phyloP scores from a whole-genome alignment of 345 rosid species.

The Trapa incisa region DNA sequence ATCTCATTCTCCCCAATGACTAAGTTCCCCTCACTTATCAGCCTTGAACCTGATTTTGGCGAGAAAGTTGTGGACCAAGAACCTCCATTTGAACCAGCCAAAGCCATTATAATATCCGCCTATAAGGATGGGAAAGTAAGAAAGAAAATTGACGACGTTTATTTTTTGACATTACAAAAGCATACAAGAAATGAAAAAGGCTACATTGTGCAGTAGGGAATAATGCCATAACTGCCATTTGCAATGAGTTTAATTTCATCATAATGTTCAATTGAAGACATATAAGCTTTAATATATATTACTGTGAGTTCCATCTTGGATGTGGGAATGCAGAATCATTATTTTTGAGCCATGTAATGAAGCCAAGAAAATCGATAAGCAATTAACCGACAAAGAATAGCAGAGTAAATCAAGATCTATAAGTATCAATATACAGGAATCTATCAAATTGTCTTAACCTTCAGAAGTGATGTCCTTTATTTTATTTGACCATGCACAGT shows the following conservation, averaged over 20 bases:
- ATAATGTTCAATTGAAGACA: not conserved
- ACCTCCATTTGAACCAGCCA: conserved; percentile 92
- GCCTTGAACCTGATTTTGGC: conserved; percentile 31
- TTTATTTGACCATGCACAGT: not conserved
- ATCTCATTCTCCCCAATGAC: conserved; percentile 25
- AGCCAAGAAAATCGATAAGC: not conserved
- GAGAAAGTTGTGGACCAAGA: conserved; percentile 89
- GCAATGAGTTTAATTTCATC: not conserved
- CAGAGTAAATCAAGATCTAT: not conserved
- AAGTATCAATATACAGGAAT: not conserved
- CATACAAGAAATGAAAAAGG: not conserved
- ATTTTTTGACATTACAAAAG: not conserved
- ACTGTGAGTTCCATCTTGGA: not conserved
- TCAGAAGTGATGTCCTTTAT: not conserved
- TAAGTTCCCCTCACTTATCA: conserved; percentile 18
- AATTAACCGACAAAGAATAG: not conserved
- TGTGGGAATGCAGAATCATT: not conserved
- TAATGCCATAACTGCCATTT: not conserved
- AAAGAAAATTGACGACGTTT: not conserved
- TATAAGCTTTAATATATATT: not conserved
- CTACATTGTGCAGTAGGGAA: not conserved
- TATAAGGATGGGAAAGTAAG: conserved; percentile 17
- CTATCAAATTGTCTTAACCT: not conserved
- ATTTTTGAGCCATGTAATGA: not conserved
- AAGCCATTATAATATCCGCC: conserved; percentile 93